Conservation (phyloP, 208 protist genomes). For the Phytomonas francai region DNA sequence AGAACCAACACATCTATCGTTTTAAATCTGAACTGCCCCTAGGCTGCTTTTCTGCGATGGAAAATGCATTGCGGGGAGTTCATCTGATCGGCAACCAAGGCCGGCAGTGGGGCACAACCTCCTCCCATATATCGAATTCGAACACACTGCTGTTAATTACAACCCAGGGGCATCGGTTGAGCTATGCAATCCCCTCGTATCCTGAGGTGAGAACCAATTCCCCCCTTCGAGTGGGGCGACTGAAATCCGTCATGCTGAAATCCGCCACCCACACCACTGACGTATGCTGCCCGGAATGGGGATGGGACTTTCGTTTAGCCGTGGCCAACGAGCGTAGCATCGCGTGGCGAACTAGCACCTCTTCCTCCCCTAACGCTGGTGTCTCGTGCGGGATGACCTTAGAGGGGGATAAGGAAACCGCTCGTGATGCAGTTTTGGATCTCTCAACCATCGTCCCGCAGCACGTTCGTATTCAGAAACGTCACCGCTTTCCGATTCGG, state of each 20-base stretch:
- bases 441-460: neutral
- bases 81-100: neutral
- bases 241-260: neutral
- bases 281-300: constrained; percentile 30
- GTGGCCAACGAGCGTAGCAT: constrained; percentile 12
- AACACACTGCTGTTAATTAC: neutral
- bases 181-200: neutral
- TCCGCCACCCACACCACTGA: constrained; percentile 5
- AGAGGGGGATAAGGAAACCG: neutral
- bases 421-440: neutral
- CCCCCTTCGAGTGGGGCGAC: neutral
- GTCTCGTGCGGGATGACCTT: neutral
- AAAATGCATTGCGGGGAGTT: constrained; percentile 11
- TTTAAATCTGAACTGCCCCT: constrained; percentile 14
- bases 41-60: constrained; percentile 3
- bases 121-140: neutral
- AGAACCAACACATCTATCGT: constrained; percentile 12
- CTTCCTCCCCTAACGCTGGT: neutral
- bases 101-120: neutral
- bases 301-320: constrained; percentile 31
- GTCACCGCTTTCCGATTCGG: constrained; percentile 9
- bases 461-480: constrained; percentile 7
- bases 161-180: neutral
- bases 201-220: neutral
- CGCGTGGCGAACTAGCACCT: neutral